Evolutionary conservation across 1,139 yeast species (phyloP).

Genomic region (Tardiomyces depauwii): DNA sequence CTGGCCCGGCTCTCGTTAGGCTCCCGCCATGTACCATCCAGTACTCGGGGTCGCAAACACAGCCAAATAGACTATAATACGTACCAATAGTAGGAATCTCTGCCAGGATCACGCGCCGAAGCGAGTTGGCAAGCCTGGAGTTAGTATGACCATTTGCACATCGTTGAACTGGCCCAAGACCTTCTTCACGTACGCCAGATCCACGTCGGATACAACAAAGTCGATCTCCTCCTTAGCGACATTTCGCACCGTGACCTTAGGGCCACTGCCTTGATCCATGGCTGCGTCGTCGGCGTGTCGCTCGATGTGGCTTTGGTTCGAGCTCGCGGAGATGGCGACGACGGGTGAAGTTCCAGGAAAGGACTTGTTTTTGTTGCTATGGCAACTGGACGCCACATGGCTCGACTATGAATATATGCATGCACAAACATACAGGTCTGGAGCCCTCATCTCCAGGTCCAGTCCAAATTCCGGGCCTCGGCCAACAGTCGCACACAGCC

Average conservation of each 20-base stretch:
- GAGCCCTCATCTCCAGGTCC: too few relatives aligned
- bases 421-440: neutral
- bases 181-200: slow-evolving; percentile 40
- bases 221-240: slow-evolving; percentile 82
- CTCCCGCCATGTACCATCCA: too few relatives aligned
- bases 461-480: too few relatives aligned
- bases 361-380: neutral
- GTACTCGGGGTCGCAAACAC: too few relatives aligned
- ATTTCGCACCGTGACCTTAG: slow-evolving; percentile 81
- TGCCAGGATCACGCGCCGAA: slow-evolving; percentile 85
- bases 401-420: neutral
- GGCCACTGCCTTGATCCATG: slow-evolving; percentile 34
- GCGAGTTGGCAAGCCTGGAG: slow-evolving; percentile 66
- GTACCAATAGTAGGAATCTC: slow-evolving; percentile 70
- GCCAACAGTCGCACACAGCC: too few relatives aligned
- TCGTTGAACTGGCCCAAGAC: neutral
- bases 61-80: neutral
- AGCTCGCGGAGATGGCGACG: too few relatives aligned
- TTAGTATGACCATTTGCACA: neutral
- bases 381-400: neutral
- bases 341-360: too few relatives aligned
- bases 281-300: neutral
- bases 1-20: too few relatives aligned
- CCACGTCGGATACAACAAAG: slow-evolving; percentile 79
- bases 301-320: too few relatives aligned